Conservation (phyloP, 768 basidiomycete species). For the Porpolomopsis calyptriformis region DNA sequence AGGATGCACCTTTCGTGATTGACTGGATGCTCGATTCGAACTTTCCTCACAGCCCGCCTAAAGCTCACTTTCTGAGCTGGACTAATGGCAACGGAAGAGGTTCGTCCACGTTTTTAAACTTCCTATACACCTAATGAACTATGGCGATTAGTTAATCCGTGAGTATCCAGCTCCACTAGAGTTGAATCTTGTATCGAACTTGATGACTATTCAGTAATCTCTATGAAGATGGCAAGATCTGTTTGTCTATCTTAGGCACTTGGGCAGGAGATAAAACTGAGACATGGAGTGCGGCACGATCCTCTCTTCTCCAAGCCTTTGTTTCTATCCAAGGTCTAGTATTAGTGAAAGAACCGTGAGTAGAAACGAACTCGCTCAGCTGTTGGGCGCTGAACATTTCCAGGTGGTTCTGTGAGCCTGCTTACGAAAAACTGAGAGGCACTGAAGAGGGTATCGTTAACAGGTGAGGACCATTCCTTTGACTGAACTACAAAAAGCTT, state of each 20-base stretch:
- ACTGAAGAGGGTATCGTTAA: constrained; percentile 86
- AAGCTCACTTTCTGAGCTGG: constrained; percentile 88
- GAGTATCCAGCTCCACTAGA: constrained; percentile 21
- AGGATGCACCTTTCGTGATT: constrained; percentile 90
- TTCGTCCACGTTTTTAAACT: constrained; percentile 21
- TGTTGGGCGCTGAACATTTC: too few species aligned
- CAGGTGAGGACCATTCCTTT: constrained; percentile 34
- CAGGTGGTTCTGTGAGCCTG: constrained; percentile 88
- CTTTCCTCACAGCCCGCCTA: constrained; percentile 73
- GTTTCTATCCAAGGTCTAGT: constrained; percentile 93
- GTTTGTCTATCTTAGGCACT: constrained; percentile 81
- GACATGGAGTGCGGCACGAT: constrained; percentile 75
- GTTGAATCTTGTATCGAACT: not conserved
- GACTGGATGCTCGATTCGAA: constrained; percentile 85
- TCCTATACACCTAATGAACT: constrained; percentile 5
- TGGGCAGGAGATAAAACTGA: constrained; percentile 87
- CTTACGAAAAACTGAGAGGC: constrained; percentile 84
- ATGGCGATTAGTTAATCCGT: constrained; percentile 59
- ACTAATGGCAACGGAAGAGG: constrained; percentile 89
- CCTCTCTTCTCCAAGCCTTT: constrained; percentile 82
- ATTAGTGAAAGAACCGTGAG: constrained; percentile 85
- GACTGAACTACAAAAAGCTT: not conserved
- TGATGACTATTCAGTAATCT: constrained; percentile 46
- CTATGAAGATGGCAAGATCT: constrained; percentile 94
- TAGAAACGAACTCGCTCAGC: constrained; percentile 15